Evolutionary conservation across 2,329 filamentous ascomycete species (phyloP).

Genomic region (Cadophora gregata): DNA sequence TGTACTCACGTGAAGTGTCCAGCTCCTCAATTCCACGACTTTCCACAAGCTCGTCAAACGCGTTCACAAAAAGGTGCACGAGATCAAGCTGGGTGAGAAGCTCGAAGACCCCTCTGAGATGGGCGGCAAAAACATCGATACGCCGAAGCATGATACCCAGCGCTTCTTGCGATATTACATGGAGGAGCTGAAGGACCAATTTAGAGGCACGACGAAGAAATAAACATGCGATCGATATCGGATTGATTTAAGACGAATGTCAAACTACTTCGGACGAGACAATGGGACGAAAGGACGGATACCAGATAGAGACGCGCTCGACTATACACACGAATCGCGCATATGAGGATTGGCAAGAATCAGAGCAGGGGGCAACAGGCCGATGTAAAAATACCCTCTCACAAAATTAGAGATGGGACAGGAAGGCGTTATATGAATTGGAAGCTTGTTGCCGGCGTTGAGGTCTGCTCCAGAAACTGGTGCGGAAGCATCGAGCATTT

Average conservation of each 20-base stretch:
- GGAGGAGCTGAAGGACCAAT: conserved; percentile 58
- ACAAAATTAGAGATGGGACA: neutral
- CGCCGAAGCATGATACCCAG: conserved; percentile 23
- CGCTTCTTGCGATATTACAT: conserved; percentile 56
- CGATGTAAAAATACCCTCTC: neutral
- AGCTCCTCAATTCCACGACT: conserved; percentile 58
- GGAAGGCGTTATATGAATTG: neutral
- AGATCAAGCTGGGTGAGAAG: conserved; percentile 50
- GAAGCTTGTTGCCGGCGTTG: neutral
- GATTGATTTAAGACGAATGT: neutral
- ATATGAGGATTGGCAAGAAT: neutral
- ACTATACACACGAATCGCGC: neutral
- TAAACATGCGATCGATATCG: conserved; percentile 16
- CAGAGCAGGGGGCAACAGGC: neutral
- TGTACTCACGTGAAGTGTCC: conserved; percentile 2
- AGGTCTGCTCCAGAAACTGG: no score
- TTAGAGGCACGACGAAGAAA: conserved; percentile 43
- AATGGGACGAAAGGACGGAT: neutral
- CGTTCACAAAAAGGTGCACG: conserved; percentile 49
- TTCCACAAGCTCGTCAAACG: conserved; percentile 60
- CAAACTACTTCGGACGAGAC: neutral
- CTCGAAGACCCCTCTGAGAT: conserved; percentile 52
- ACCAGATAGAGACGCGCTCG: neutral
- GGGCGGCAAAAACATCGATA: conserved; percentile 54
- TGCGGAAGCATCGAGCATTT: neutral